Base-by-base conservation (phyloP, 176 grass and related monocot species). In the Ampelocalamus luodianensis region DNA sequence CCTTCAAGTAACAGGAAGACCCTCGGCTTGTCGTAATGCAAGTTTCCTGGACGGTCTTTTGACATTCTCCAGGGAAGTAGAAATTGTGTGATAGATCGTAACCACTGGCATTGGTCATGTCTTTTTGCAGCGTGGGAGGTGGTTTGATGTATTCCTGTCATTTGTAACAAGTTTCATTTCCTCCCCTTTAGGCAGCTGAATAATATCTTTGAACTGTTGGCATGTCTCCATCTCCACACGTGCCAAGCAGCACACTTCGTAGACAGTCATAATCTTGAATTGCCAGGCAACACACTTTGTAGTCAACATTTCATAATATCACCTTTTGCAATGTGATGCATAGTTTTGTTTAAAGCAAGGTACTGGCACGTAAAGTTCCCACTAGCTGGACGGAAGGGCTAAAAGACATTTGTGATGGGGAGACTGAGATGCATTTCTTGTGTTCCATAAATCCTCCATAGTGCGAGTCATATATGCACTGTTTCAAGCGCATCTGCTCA, bases 1-100 rank as follows among this genome's bases (percentile, higher is more conserved):
- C 96, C 23, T 99, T 86, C 75, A 95, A 92, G 56, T 94, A 78
- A 86, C 29, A 40, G 12, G 22, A 66, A 49, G 15, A 17, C 29
- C 60, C 9, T 76, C 54, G 40, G 9, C 37, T 51, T 72, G 58
- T 86, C 7, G 1, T 20, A 26, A 71, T 48, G 69, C 74, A 60
- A 79, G 15, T 80, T 79, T 83, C 70, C 64, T 80, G 59, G 61
- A 54, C 44, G 37, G 5, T 74, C 27, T 81, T 49, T 88, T 78
- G 68, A 36, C 83, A 6, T 86, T 34, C 42, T 80, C 29, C 69
- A 65, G 17, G 68, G 51, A 69, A 79, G 74, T 79, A 83, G 51
- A 69, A 60, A 27, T 74, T 45, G 54, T 80, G 60, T 79, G 75
- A 54, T 82, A 39, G 79, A 40, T 64, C 4, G 3, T 71, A 75